These are phyloP conservation scores for Lentinula detonsa DNA, from an alignment of 768 basidiomycete species.

Conservation along the genomic window DNA sequence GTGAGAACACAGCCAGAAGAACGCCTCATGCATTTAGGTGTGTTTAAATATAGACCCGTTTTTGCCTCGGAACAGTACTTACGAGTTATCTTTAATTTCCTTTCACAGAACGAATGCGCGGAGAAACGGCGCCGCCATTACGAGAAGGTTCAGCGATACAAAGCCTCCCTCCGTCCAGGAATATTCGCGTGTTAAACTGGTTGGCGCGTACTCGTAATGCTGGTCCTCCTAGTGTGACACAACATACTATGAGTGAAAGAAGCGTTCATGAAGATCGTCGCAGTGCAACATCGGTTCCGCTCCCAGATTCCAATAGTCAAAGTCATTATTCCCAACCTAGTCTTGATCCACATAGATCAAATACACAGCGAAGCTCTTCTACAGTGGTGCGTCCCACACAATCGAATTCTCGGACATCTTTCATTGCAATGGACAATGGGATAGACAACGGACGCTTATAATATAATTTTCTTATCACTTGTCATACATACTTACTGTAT, in stretches of 20 bases:
- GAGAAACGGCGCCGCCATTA: conserved; percentile 1
- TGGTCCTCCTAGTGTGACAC: not conserved
- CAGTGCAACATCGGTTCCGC: not conserved
- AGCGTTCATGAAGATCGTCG: not conserved
- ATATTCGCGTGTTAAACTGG: conserved; percentile 3
- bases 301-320: not conserved
- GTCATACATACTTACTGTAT: not conserved
- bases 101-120: not conserved
- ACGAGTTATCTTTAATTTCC: not conserved
- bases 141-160: not conserved
- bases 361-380: not conserved
- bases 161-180: conserved; percentile 3
- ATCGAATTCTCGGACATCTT: not conserved
- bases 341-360: not conserved
- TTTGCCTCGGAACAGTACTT: not conserved
- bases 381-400: not conserved
- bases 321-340: conserved; percentile 1
- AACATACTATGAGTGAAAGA: conserved; percentile 1
- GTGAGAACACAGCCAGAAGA: conserved; percentile 4
- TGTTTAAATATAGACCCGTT: not conserved
- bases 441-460: not conserved
- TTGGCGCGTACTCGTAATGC: not conserved
- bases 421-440: not conserved
- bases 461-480: not conserved
- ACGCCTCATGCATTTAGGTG: conserved; percentile 5